A percentile compares a stretch with the other conserved stretches of the same genome.
phyloP scores from a whole-genome alignment of 805 yeast genomes.

The Lipomyces anomalus region DNA sequence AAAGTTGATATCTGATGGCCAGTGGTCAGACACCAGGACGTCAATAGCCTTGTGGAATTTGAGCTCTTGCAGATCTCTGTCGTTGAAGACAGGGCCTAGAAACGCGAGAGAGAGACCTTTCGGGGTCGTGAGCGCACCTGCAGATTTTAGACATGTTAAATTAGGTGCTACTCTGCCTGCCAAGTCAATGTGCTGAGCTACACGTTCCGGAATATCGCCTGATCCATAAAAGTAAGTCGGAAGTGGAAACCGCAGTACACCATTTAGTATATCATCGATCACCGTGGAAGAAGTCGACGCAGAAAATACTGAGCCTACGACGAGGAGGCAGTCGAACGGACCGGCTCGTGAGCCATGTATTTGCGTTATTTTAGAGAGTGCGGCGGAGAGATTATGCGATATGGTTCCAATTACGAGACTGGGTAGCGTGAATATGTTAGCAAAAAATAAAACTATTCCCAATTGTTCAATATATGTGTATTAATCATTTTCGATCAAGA shows the following conservation, averaged over 20 bases:
- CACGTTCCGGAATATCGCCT: neutral
- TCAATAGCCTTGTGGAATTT: slow-evolving; percentile 17
- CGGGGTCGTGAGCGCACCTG: slow-evolving; percentile 10
- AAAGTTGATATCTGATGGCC: slow-evolving; percentile 23
- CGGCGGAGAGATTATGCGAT: slow-evolving; percentile 5
- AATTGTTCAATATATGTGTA: no score
- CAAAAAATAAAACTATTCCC: no score
- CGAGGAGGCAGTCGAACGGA: slow-evolving; percentile 19
- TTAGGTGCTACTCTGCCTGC: slow-evolving; percentile 9
- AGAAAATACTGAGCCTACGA: slow-evolving; percentile 19
- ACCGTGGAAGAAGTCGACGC: slow-evolving; percentile 2
- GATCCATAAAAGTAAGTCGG: slow-evolving; percentile 16
- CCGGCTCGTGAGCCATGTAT: slow-evolving; percentile 19
- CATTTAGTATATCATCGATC: slow-evolving; percentile 7
- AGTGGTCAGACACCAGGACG: slow-evolving; percentile 21
- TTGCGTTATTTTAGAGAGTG: slow-evolving; percentile 14
- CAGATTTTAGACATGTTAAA: slow-evolving; percentile 12
- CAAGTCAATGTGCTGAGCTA: slow-evolving; percentile 3
- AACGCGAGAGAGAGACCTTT: slow-evolving; percentile 15
- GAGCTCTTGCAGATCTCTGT: slow-evolving; percentile 15
- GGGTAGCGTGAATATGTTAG: no score
- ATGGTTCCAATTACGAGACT: slow-evolving; percentile 22
- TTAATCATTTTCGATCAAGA: no score
- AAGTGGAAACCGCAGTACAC: slow-evolving; percentile 6
- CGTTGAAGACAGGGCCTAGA: slow-evolving; percentile 8